Base-by-base conservation (phyloP, 371 early-diverging fungal genomes). In the Catenaria anguillulae region DNA sequence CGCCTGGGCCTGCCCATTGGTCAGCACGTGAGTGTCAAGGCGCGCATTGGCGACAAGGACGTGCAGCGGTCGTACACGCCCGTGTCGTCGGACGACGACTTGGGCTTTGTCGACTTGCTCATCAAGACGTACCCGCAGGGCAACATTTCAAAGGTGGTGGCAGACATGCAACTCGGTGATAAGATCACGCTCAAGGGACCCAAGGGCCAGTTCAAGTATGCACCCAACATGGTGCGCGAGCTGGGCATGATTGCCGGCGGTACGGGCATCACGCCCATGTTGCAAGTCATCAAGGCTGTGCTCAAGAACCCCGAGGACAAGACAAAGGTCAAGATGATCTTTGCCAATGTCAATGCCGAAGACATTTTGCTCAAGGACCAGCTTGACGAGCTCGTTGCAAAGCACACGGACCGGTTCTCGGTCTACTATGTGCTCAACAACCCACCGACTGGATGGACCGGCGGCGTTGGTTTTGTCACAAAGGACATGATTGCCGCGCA, bases 231-330 rank as follows among this genome's bases (percentile, higher is more conserved):
- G 79, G 78, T 81, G 55, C 74, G 79, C 36, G 76, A 76, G 15
- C 73, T 97, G 36, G 90, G 91, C 55, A 95, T 98, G 96, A 84
- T 97, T 66, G 89, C 90, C 50, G 94, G 93, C 52, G 89, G 89
- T 64, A 86, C 90, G 60, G 93, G 95, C 59, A 89, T 95, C 68
- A 93, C 95, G 0, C 95, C 95, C 43, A 94, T 94, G 95, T 78
- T 84, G 62, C 93, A 92, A 70, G 83, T 91, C 63, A 82, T 90
- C 62, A 84, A 83, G 63, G 89, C 89, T 43, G 78, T 93, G 55
- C 68, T 86, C 68, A 82, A 79, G 64, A 86, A 94, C 71, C 91
- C 93, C 33, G 67, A 76, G 33, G 93, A 93, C 70, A 85, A 78
- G 70, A 93, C 94, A 37, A 71, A 76, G 55, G 72, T 95, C 63